Percentiles rank a stretch among this genome's conserved stretches.
These are phyloP conservation scores for Nakazawaea sp. DNA, from an alignment of 805 yeast species.

Conservation along the genomic window DNA sequence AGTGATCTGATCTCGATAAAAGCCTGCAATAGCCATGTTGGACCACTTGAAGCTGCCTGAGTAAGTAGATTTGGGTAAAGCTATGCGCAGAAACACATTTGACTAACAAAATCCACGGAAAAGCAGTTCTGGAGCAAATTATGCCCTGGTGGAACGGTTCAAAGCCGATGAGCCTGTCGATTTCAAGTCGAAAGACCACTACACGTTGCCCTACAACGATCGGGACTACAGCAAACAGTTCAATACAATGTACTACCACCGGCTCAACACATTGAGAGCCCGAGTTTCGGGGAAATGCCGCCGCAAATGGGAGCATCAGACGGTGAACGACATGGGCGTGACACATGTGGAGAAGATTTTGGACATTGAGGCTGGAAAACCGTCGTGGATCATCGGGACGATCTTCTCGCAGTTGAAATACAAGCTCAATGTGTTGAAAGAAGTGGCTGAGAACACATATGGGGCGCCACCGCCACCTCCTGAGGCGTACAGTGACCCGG, in stretches of 20 bases:
- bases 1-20: too few species aligned
- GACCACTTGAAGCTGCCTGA: too few species aligned
- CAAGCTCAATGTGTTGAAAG: conserved; percentile 80
- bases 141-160: too few species aligned
- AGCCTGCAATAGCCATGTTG: too few species aligned
- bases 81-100: too few species aligned
- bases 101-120: too few species aligned
- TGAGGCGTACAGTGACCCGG: conserved; percentile 46
- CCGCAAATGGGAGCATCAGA: conserved; percentile 34
- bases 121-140: too few species aligned
- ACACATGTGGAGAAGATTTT: conserved; percentile 40
- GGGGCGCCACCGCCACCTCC: conserved; percentile 35
- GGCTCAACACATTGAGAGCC: conserved; percentile 25
- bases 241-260: conserved; percentile 35
- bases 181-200: conserved; percentile 13
- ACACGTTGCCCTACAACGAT: conserved; percentile 15
- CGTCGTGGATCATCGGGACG: conserved; percentile 85
- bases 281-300: conserved; percentile 18
- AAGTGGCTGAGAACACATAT: conserved; percentile 57
- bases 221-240: conserved; percentile 33
- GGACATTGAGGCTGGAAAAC: conserved; percentile 54
- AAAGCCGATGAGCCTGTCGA: conserved; percentile 6
- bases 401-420: conserved; percentile 75
- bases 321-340: conserved; percentile 25
- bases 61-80: too few species aligned